A percentile compares a stretch with the other conserved stretches of the same genome.
Conservation (phyloP, 1,139 yeast genomes). For the Yamadazyma siamensis region DNA sequence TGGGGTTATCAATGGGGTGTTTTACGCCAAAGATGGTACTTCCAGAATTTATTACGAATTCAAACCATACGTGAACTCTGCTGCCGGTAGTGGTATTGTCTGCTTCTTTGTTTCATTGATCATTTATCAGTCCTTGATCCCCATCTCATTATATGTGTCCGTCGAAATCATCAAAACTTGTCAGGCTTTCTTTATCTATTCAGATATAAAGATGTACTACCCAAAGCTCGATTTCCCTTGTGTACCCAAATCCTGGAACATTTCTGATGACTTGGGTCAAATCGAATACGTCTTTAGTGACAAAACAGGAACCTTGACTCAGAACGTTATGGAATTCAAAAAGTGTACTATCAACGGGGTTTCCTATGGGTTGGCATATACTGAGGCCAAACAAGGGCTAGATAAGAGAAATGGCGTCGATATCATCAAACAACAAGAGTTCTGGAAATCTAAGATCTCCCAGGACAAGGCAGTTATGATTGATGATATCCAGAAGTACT, state of each 20-base stretch:
- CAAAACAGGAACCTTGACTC: conserved; percentile 95
- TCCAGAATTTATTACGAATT: conserved; percentile 73
- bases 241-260: conserved; percentile 94
- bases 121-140: conserved; percentile 87
- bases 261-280: conserved; percentile 95
- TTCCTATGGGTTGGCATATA: conserved; percentile 89
- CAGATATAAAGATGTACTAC: conserved; percentile 85
- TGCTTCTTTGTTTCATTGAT: conserved; percentile 88
- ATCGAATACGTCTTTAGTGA: conserved; percentile 94
- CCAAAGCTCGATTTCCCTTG: conserved; percentile 88
- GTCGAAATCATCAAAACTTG: conserved; percentile 92
- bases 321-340: conserved; percentile 94
- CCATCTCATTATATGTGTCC: conserved; percentile 91
- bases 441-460: conserved; percentile 60
- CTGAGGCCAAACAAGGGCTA: conserved; percentile 93
- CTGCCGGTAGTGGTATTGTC: conserved; percentile 78
- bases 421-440: conserved; percentile 61
- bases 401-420: conserved; percentile 85
- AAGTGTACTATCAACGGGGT: conserved; percentile 88
- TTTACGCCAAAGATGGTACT: conserved; percentile 48
- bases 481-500: conserved; percentile 41
- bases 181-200: conserved; percentile 90
- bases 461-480: conserved; percentile 69
- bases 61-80: conserved; percentile 41
- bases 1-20: conserved; percentile 79